Conservation (phyloP, 208 protist genomes). For the Crithidia bombi region DNA sequence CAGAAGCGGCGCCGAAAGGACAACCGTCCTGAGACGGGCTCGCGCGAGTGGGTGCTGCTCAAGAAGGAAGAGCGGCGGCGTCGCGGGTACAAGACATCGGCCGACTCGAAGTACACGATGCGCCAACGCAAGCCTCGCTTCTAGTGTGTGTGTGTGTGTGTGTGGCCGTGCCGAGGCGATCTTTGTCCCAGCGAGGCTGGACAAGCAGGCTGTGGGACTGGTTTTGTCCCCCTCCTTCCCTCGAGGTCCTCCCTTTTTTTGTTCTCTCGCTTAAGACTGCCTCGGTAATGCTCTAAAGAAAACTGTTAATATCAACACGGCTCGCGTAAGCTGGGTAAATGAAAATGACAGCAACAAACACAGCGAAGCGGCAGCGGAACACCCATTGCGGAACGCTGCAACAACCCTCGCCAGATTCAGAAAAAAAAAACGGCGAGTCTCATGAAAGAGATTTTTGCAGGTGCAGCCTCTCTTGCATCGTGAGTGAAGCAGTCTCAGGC, state of each 20-base stretch:
- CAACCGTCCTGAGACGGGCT: conserved; percentile 76
- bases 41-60: conserved; percentile 94
- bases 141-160: conserved; percentile 42
- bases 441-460: background rate
- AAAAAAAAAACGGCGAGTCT: background rate
- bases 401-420: background rate
- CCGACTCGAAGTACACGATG: conserved; percentile 97
- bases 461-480: too few relatives aligned
- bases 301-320: too few relatives aligned
- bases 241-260: too few relatives aligned
- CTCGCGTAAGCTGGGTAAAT: too few relatives aligned
- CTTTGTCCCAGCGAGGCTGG: background rate
- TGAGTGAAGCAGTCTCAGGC: too few relatives aligned
- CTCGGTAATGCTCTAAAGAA: too few relatives aligned
- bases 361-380: background rate
- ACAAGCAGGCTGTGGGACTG: background rate
- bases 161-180: background rate
- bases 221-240: too few relatives aligned
- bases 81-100: conserved; percentile 90
- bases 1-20: conserved; percentile 65
- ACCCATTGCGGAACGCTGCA: too few relatives aligned
- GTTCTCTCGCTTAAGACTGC: too few relatives aligned
- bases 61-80: conserved; percentile 96
- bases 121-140: conserved; percentile 90
- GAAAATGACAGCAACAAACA: too few relatives aligned